phyloP scores from a whole-genome alignment of 257 asterid species.

The Nicotiana noctiflora region DNA sequence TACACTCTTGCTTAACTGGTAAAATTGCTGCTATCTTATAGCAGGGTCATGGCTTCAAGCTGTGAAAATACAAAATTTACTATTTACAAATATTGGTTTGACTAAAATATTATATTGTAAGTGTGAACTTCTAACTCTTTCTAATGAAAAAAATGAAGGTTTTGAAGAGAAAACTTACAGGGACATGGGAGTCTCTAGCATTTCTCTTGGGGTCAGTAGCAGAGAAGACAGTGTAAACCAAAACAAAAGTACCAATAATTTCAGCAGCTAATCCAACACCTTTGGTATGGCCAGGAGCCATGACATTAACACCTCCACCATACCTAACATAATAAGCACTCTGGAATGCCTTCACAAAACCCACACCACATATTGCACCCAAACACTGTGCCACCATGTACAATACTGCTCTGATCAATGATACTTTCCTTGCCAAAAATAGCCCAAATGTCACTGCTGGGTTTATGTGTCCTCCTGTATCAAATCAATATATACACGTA shows the following conservation, averaged over 20 bases:
- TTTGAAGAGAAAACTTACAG: constrained; percentile 28
- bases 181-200: constrained; percentile 68
- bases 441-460: constrained; percentile 11
- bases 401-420: neutral
- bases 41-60: too few relatives aligned
- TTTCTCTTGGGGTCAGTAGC: neutral
- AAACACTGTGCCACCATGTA: constrained; percentile 9
- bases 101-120: too few relatives aligned
- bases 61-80: too few relatives aligned
- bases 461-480: constrained; percentile 34
- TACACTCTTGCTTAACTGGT: too few relatives aligned
- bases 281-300: constrained; percentile 40
- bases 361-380: constrained; percentile 55
- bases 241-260: neutral
- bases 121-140: too few relatives aligned
- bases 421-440: constrained; percentile 3
- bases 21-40: too few relatives aligned
- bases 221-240: constrained; percentile 9
- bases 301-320: constrained; percentile 61
- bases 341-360: constrained; percentile 63
- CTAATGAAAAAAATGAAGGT: neutral
- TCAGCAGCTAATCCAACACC: constrained; percentile 21
- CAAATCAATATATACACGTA: too few relatives aligned
- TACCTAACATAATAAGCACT: constrained; percentile 37
- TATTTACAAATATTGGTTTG: too few relatives aligned